phyloP scores from a whole-genome alignment of 805 yeast genomes.

The Wickerhamomyces chaumierensis region DNA sequence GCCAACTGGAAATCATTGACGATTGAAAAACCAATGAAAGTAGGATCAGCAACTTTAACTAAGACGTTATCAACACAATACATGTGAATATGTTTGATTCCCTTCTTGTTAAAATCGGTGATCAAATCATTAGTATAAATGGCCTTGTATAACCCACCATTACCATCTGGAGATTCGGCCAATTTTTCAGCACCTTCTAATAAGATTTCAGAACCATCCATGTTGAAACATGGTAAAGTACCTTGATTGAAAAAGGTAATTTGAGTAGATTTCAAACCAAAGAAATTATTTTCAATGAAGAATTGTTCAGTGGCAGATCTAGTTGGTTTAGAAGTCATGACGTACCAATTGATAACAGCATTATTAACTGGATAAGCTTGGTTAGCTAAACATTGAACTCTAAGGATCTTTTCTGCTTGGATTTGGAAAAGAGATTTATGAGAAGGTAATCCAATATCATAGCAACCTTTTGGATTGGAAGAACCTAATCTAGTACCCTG shows the following conservation, averaged over 20 bases:
- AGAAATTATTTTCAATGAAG: constrained; percentile 49
- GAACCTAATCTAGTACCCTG: constrained; percentile 96
- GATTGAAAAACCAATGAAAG: constrained; percentile 72
- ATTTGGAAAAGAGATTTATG: constrained; percentile 77
- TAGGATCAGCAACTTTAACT: constrained; percentile 89
- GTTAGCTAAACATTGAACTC: constrained; percentile 47
- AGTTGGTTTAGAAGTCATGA: constrained; percentile 93
- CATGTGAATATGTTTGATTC: constrained; percentile 86
- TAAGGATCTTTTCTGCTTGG: constrained; percentile 77
- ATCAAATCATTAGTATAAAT: constrained; percentile 51
- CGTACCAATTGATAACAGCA: constrained; percentile 61
- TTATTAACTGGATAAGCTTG: constrained; percentile 17
- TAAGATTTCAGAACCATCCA: constrained; percentile 59
- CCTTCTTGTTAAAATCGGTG: constrained; percentile 53
- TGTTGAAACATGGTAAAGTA: constrained; percentile 77
- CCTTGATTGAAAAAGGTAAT: constrained; percentile 88
- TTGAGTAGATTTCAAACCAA: constrained; percentile 55
- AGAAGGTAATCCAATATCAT: constrained; percentile 76
- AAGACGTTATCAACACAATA: constrained; percentile 93
- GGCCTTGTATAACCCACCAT: constrained; percentile 93
- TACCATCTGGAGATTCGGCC: constrained; percentile 93
- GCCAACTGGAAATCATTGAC: constrained; percentile 60
- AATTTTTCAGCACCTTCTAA: constrained; percentile 42
- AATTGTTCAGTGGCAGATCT: constrained; percentile 61
- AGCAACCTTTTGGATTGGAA: constrained; percentile 87